These are phyloP conservation scores for Kazachstania bromeliacearum DNA, from an alignment of 805 yeast genomes.

Conservation along the genomic window DNA sequence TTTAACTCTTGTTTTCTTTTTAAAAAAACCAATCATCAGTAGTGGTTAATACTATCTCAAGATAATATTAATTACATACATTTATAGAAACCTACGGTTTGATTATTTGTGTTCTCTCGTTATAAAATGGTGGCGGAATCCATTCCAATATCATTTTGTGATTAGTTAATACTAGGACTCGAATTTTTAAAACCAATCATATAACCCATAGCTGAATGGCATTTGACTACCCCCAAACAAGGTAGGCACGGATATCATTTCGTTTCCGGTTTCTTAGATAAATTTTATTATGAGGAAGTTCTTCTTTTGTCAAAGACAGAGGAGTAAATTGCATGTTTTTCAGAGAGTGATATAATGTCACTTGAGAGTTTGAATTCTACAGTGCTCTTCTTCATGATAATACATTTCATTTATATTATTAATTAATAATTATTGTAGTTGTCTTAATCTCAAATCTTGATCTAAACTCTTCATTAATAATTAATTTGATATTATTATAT, in stretches of 20 bases:
- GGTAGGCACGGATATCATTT: slow-evolving; percentile 30
- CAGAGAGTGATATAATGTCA: slow-evolving; percentile 26
- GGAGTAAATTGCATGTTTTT: slow-evolving; percentile 24
- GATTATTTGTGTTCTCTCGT: slow-evolving; percentile 22
- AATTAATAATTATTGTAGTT: not conserved
- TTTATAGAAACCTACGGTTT: slow-evolving; percentile 31
- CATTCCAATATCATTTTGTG: slow-evolving; percentile 6
- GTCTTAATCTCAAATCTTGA: too few species aligned
- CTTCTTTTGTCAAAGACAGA: slow-evolving; percentile 7
- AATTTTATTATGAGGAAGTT: slow-evolving; percentile 25
- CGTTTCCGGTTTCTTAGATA: slow-evolving; percentile 37
- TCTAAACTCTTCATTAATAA: too few species aligned
- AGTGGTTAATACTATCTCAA: slow-evolving; percentile 36
- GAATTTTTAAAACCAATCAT: slow-evolving; percentile 20
- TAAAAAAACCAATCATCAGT: slow-evolving; percentile 31
- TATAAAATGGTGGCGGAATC: slow-evolving; percentile 4
- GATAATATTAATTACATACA: slow-evolving; percentile 32
- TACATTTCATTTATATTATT: slow-evolving; percentile 14
- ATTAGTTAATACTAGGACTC: slow-evolving; percentile 31
- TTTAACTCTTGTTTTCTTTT: slow-evolving; percentile 9
- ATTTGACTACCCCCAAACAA: slow-evolving; percentile 32
- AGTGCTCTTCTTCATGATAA: slow-evolving; percentile 30
- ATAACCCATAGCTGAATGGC: slow-evolving; percentile 34
- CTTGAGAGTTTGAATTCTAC: slow-evolving; percentile 28
- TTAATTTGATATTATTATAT: too few species aligned